Evolutionary conservation across 2,329 filamentous ascomycete genomes (phyloP), one percentile per base, ranked within the genome.

Genomic region (Neoascochyta sp.): DNA sequence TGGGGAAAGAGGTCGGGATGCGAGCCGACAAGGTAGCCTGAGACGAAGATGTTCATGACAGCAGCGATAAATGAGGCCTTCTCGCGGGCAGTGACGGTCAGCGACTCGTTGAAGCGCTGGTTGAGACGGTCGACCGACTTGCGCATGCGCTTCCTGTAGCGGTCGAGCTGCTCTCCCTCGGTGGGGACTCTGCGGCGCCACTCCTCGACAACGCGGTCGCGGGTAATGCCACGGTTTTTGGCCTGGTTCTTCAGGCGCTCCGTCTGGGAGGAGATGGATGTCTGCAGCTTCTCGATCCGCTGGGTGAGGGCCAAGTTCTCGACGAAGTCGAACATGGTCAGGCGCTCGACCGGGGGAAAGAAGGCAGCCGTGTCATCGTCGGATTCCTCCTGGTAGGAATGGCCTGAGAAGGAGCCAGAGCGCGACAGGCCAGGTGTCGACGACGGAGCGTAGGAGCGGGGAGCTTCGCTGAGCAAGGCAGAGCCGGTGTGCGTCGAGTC

Each of bases 31-130:
- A 98, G 70, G 62, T 95, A 96, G 35, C 90, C 92, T 46, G 87
- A 94, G 59, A 96, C 80, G 65, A 98, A 94, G 62, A 98, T 92
- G 66, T 98, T 98, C 68, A 95, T 78, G 47, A 95, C 89, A 52
- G 88, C 92, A 39, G 81, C 90, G 41, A 98, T 95, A 64, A 98
- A 98, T 5, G 90, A 89, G 27, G 93, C 71, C 73, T 98, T 98
- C 68, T 98, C 92, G 36, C 89, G 81, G 27, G 86, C 65, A 1
- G 88, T 95, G 49, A 98, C 88, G 7, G 80, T 81, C 53, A 87
- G 87, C 11, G 85, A 86, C 56, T 95, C 85, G 57, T 86, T 92
- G 89, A 90, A 98, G 54, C 80, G 80, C 45, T 75, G 78, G 39
- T 82, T 83, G 18, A 96, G 74, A 46, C 86, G 84, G 52, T 95